phyloP scores from a whole-genome alignment of 1,284 basidiomycete species.

The Apiotrichum gracile region DNA sequence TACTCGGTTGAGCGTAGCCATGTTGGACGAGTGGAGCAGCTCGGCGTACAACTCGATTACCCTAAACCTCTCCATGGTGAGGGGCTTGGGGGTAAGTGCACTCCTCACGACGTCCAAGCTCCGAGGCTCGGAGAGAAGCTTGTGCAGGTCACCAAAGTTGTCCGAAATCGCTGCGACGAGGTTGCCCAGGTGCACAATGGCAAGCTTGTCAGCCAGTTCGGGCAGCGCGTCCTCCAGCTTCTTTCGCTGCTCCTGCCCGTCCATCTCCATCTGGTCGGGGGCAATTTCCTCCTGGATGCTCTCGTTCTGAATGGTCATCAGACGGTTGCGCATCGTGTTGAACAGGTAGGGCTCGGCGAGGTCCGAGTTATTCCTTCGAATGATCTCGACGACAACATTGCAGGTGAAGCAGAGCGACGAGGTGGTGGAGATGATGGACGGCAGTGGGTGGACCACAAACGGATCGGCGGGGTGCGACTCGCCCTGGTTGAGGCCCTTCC shows the following conservation, averaged over 20 bases:
- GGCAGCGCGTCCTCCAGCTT: conserved; percentile 73
- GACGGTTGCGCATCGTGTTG: conserved; percentile 82
- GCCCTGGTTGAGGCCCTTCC: conserved; percentile 24
- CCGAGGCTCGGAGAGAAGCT: conserved; percentile 65
- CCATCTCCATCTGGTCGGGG: conserved; percentile 6
- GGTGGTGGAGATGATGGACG: conserved; percentile 67
- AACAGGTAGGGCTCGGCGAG: conserved; percentile 99
- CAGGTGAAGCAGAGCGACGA: conserved; percentile 86
- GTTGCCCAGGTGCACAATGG: conserved; percentile 86
- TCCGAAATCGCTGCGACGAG: conserved; percentile 73
- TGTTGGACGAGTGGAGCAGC: conserved; percentile 94
- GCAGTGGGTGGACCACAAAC: conserved; percentile 48
- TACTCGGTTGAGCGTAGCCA: conserved; percentile 85
- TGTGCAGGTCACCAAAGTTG: conserved; percentile 64
- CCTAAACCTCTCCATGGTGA: conserved; percentile 94
- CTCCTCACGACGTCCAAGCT: conserved; percentile 65
- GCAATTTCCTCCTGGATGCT: conserved; percentile 7
- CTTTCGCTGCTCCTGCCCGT: conserved; percentile 60
- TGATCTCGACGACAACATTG: conserved; percentile 88
- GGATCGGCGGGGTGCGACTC: conserved; percentile 26
- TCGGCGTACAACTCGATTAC: conserved; percentile 97
- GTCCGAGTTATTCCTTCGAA: conserved; percentile 97
- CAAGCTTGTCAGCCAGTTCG: conserved; percentile 80
- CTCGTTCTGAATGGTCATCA: conserved; percentile 60
- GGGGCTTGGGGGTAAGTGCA: conserved; percentile 64